Evolutionary conservation across 164 flowering plant genomes (phyloP).

Genomic region (Vitis riparia): DNA sequence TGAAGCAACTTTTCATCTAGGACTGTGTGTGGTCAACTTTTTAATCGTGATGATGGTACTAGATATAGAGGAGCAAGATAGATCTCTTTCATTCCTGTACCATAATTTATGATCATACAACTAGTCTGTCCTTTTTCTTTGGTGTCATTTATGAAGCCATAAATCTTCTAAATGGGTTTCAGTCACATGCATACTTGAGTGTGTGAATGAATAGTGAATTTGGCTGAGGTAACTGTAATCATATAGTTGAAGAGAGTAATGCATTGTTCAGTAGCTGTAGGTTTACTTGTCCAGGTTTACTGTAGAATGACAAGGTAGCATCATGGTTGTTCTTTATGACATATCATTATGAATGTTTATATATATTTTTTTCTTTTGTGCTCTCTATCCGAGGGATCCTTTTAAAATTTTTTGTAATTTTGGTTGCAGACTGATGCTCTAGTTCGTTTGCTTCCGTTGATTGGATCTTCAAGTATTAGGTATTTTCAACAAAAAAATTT

Average conservation of each 20-base stretch:
- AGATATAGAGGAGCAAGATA: background rate
- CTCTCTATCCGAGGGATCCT: background rate
- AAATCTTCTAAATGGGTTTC: too few species aligned
- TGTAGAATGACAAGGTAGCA: too few species aligned
- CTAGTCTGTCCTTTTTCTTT: background rate
- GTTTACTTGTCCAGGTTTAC: background rate
- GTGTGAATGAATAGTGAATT: background rate
- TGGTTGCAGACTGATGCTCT: conserved; percentile 87
- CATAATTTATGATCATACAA: background rate
- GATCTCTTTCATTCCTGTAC: background rate
- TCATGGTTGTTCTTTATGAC: background rate
- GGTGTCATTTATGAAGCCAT: too few species aligned
- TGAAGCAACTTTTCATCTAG: background rate
- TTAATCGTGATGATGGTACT: background rate
- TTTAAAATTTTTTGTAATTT: background rate
- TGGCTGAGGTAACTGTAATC: background rate
- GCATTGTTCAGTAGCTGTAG: background rate
- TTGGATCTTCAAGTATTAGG: conserved; percentile 92
- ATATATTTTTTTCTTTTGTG: background rate
- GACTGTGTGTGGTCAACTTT: background rate
- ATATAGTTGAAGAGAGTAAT: background rate
- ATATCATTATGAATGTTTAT: background rate
- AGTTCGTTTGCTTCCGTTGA: conserved; percentile 79
- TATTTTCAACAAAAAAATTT: conserved; percentile 26
- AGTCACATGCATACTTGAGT: too few species aligned